phyloP scores from a whole-genome alignment of 768 basidiomycete species.

The Suillus tomentosus region DNA sequence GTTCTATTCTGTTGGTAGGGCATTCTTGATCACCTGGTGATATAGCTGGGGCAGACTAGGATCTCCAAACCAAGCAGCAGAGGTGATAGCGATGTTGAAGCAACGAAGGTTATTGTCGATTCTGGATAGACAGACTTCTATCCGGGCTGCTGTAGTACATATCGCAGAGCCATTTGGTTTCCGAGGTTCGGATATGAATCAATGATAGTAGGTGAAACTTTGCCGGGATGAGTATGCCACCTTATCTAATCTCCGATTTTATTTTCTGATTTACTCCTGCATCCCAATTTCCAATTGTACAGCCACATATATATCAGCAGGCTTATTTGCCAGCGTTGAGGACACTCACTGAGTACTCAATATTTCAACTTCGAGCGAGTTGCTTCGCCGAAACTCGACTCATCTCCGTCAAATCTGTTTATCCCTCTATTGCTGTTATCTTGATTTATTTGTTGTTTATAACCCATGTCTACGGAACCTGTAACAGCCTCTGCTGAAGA shows the following conservation, averaged over 20 bases:
- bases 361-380: not conserved
- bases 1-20: too few relatives aligned
- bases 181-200: too few relatives aligned
- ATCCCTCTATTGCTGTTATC: not conserved
- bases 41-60: too few relatives aligned
- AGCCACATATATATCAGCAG: not conserved
- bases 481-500: constrained; percentile 13
- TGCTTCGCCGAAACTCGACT: not conserved
- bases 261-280: not conserved
- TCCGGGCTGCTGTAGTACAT: too few relatives aligned
- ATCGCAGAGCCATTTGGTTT: too few relatives aligned
- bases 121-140: too few relatives aligned
- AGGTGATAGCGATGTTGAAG: too few relatives aligned
- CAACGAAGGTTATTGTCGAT: too few relatives aligned
- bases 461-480: constrained; percentile 25
- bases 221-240: too few relatives aligned
- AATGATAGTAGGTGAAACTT: too few relatives aligned
- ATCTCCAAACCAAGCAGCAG: too few relatives aligned
- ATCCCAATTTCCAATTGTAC: not conserved
- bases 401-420: not conserved
- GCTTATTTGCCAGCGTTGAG: not conserved
- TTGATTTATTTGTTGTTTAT: constrained; percentile 13
- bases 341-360: not conserved
- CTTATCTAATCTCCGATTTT: not conserved
- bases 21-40: too few relatives aligned